Evolutionary conservation across 108 stramenopile genomes (phyloP).

Genomic region (Pseudonitzschia multistriata): DNA sequence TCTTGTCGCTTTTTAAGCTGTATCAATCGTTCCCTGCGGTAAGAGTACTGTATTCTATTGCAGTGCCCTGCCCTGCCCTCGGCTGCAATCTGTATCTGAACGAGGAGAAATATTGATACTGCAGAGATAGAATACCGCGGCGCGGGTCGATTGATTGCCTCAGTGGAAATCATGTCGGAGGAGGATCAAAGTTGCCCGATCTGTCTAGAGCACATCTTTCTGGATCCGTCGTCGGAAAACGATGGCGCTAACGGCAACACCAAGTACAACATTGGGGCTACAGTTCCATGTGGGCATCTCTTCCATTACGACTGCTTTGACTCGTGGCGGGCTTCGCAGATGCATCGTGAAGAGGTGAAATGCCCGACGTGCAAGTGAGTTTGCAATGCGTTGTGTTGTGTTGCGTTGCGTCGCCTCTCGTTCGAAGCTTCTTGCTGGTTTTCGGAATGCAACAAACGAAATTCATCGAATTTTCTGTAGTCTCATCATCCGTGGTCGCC

Average conservation of each 20-base stretch:
- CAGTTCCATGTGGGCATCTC: conserved; percentile 42
- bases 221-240: background rate
- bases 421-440: background rate
- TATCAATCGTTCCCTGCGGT: too few relatives aligned
- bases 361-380: conserved; percentile 20
- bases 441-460: too few relatives aligned
- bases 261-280: conserved; percentile 18
- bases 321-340: conserved; percentile 14
- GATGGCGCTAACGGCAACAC: background rate
- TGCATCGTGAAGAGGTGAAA: background rate
- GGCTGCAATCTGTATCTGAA: too few relatives aligned
- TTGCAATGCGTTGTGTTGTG: background rate
- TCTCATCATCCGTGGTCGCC: too few relatives aligned
- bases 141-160: too few relatives aligned
- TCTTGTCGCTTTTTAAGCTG: too few relatives aligned
- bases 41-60: too few relatives aligned
- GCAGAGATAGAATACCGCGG: too few relatives aligned
- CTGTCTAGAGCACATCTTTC: conserved; percentile 30
- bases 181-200: conserved; percentile 24
- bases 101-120: too few relatives aligned
- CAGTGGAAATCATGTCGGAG: background rate
- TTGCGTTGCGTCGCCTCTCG: background rate
- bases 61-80: too few relatives aligned
- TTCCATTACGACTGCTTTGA: conserved; percentile 35
- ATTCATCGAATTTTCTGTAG: too few relatives aligned